Evolutionary conservation across 495 filamentous ascomycete species (phyloP).

Genomic region (Podospora conica): DNA sequence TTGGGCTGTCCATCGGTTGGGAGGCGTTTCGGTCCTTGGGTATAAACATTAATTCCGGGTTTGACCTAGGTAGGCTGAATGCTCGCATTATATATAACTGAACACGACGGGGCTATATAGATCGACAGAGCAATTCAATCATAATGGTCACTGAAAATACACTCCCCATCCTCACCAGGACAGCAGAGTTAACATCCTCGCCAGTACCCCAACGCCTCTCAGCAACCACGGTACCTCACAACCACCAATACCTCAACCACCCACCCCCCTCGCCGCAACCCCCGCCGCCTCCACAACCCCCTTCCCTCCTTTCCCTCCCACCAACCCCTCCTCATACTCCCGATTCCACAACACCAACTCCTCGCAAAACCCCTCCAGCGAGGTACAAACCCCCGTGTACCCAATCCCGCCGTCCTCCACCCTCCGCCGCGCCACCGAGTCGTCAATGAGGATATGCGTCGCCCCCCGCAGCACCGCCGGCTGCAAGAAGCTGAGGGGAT

Average conservation of each 20-base stretch:
- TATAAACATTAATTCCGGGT: background rate
- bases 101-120: background rate
- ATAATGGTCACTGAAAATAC: background rate
- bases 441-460: slow-evolving; percentile 41
- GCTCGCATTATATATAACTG: background rate
- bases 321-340: slow-evolving; percentile 9
- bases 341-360: slow-evolving; percentile 46
- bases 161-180: background rate
- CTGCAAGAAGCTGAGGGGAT: slow-evolving; percentile 42
- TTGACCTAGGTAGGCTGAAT: background rate
- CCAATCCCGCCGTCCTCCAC: slow-evolving; percentile 49
- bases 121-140: background rate
- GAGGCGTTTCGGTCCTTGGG: background rate
- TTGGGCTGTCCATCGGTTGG: slow-evolving; percentile 1
- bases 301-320: background rate
- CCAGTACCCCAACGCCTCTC: background rate
- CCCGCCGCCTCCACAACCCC: background rate
- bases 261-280: background rate
- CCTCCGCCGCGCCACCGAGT: slow-evolving; percentile 38
- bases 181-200: background rate
- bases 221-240: background rate
- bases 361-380: slow-evolving; percentile 48
- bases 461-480: slow-evolving; percentile 44
- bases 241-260: background rate
- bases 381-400: slow-evolving; percentile 38